Conservation (phyloP, 164 flowering plant species). For the Akebia trifoliata region DNA sequence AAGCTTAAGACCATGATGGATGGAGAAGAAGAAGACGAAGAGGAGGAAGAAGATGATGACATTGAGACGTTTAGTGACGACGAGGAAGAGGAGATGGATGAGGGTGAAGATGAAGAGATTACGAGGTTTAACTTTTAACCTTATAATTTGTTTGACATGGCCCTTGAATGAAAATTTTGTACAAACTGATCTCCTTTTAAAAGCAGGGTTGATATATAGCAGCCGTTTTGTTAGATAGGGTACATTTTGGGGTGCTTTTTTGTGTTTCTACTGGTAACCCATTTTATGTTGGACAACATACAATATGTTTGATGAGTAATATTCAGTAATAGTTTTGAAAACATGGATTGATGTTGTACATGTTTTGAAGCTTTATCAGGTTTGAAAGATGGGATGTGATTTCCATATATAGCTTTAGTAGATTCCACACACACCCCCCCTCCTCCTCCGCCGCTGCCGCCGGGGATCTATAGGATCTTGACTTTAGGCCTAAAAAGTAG, state of each 20-base stretch:
- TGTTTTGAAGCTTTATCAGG: background rate
- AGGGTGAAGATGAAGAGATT: constrained; percentile 72
- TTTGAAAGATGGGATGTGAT: background rate
- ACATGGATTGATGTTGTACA: background rate
- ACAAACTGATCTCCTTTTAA: too few species aligned
- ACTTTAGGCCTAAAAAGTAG: too few species aligned
- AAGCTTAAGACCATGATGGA: constrained; percentile 27
- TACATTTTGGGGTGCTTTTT: background rate
- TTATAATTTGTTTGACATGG: background rate
- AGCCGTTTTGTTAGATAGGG: constrained; percentile 42
- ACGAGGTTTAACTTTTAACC: constrained; percentile 33
- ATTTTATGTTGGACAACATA: background rate
- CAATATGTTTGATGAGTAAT: background rate
- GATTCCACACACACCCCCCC: too few species aligned
- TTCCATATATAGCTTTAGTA: background rate
- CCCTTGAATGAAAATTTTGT: background rate
- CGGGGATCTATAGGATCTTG: too few species aligned
- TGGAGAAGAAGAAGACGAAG: constrained; percentile 52
- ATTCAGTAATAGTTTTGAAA: too few species aligned
- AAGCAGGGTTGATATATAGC: background rate
- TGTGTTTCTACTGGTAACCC: background rate
- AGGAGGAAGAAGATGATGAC: constrained; percentile 40
- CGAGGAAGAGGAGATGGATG: constrained; percentile 46
- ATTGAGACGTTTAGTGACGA: constrained; percentile 34
- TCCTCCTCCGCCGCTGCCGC: too few species aligned